A percentile compares a stretch with the other conserved stretches of the same genome.
These are phyloP conservation scores for Posidonia oceanica DNA, from an alignment of 116 monocot genomes.

Conservation along the genomic window DNA sequence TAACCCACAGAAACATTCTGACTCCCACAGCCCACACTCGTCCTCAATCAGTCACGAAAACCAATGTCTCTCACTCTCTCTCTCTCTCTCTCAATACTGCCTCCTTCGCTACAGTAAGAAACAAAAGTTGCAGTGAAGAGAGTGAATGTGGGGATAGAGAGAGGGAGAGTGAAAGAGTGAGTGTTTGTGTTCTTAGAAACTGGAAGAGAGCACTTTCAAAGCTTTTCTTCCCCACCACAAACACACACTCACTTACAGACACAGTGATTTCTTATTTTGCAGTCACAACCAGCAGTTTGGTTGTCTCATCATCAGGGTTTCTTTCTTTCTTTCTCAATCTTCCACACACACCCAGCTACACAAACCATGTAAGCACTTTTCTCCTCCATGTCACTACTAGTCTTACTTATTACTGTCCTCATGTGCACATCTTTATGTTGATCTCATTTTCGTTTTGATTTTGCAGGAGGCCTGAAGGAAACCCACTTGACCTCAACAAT, in stretches of 20 bases:
- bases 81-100: background rate
- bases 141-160: too few relatives aligned
- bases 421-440: background rate
- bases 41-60: slow-evolving; percentile 6
- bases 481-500: slow-evolving; percentile 89
- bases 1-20: slow-evolving; percentile 15
- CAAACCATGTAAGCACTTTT: background rate
- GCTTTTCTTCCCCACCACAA: background rate
- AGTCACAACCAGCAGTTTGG: slow-evolving; percentile 1
- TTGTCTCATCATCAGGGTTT: background rate
- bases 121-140: background rate
- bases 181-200: background rate
- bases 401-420: background rate
- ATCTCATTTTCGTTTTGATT: background rate
- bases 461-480: slow-evolving; percentile 71
- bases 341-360: background rate
- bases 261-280: background rate
- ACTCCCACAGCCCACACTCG: slow-evolving; percentile 14
- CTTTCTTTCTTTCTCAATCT: background rate
- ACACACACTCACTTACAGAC: background rate
- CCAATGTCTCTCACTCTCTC: background rate
- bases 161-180: background rate
- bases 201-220: background rate
- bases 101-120: slow-evolving; percentile 1
- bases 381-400: background rate